A percentile compares a stretch with the other conserved stretches of the same genome.
Conservation (phyloP, 805 yeast genomes). For the Candida stauntonica region DNA sequence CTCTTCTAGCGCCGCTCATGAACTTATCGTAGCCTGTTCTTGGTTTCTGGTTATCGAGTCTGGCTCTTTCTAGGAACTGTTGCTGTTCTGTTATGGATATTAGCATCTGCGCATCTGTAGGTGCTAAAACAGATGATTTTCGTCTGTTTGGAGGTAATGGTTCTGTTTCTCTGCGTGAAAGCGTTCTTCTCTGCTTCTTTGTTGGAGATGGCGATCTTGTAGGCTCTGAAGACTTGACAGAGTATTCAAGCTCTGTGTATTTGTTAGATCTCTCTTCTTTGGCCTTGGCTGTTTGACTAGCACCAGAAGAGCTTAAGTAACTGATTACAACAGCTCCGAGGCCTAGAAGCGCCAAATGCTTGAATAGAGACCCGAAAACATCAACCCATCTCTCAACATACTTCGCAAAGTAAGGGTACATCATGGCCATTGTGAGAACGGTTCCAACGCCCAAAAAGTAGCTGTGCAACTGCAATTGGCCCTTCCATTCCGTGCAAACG, state of each 20-base stretch:
- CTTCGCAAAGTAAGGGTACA: slow-evolving; percentile 23
- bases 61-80: slow-evolving; percentile 18
- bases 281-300: not conserved
- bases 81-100: slow-evolving; percentile 19
- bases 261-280: slow-evolving; percentile 3
- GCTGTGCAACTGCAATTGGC: slow-evolving; percentile 26
- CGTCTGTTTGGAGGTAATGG: slow-evolving; percentile 5
- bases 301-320: slow-evolving; percentile 15
- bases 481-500: slow-evolving; percentile 20
- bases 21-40: slow-evolving; percentile 19
- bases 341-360: slow-evolving; percentile 18
- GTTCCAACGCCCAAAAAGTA: slow-evolving; percentile 22
- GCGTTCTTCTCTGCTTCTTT: slow-evolving; percentile 1
- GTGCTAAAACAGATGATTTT: not conserved
- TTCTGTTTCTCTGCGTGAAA: slow-evolving; percentile 11
- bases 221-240: slow-evolving; percentile 15
- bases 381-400: slow-evolving; percentile 25
- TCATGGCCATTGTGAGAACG: slow-evolving; percentile 14
- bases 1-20: slow-evolving; percentile 20
- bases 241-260: slow-evolving; percentile 20
- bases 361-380: slow-evolving; percentile 17
- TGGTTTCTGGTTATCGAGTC: slow-evolving; percentile 6
- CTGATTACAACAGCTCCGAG: slow-evolving; percentile 16
- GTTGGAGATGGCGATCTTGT: slow-evolving; percentile 10
- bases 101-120: slow-evolving; percentile 12